phyloP scores from a whole-genome alignment of 768 basidiomycete genomes.

The Clathrus columnatus region DNA sequence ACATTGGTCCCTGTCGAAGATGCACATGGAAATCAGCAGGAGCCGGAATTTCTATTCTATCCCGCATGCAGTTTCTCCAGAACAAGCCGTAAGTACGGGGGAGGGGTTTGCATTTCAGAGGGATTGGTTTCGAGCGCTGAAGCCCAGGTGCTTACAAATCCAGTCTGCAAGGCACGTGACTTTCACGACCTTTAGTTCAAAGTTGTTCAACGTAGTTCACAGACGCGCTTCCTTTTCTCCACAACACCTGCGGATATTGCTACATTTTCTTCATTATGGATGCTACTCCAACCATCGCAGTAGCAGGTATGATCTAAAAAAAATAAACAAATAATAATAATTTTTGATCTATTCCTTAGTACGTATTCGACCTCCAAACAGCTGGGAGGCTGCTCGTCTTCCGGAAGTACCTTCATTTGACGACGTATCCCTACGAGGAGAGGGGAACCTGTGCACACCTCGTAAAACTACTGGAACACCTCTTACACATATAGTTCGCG shows the following conservation, averaged over 20 bases:
- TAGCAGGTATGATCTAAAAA: constrained; percentile 49
- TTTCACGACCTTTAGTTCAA: background rate
- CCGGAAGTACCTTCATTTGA: constrained; percentile 62
- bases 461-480: constrained; percentile 41
- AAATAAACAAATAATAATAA: constrained; percentile 5
- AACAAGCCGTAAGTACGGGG: constrained; percentile 6
- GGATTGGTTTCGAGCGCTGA: background rate
- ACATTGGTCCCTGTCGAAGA: constrained; percentile 79
- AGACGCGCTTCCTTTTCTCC: constrained; percentile 5
- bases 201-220: constrained; percentile 16
- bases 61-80: constrained; percentile 22
- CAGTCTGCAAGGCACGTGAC: background rate
- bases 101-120: background rate
- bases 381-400: constrained; percentile 78
- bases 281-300: constrained; percentile 80
- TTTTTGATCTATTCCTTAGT: constrained; percentile 37
- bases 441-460: constrained; percentile 74
- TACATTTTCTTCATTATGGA: constrained; percentile 42
- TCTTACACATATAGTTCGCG: constrained; percentile 72
- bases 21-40: constrained; percentile 97
- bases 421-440: constrained; percentile 56
- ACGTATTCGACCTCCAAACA: constrained; percentile 80
- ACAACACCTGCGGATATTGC: background rate
- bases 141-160: background rate
- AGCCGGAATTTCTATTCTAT: constrained; percentile 42